Conservation (phyloP, 23 red algal species). For the Pyropia haitanensis region DNA sequence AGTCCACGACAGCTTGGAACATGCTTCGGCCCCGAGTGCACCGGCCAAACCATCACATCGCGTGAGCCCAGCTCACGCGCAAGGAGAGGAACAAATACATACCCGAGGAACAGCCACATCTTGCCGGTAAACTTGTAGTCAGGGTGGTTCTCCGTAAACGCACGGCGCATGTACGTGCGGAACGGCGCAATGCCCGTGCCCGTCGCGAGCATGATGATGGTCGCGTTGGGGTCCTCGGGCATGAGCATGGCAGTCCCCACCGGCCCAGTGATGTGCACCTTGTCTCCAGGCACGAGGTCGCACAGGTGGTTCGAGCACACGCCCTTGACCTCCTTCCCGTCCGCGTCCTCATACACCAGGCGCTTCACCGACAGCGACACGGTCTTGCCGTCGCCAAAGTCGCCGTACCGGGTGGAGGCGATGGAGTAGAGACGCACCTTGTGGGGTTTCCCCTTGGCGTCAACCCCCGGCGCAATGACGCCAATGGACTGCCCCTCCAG, state of each 20-base stretch:
- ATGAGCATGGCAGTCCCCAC: constrained; percentile 94
- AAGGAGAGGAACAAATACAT: too few species aligned
- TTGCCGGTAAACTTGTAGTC: constrained; percentile 89
- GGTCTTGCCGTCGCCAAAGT: constrained; percentile 92
- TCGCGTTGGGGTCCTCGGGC: constrained; percentile 85
- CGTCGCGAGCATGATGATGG: constrained; percentile 97
- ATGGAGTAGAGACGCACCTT: constrained; percentile 93
- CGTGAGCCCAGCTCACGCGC: too few species aligned
- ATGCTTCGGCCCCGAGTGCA: too few species aligned
- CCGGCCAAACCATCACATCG: too few species aligned
- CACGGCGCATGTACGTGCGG: constrained; percentile 82
- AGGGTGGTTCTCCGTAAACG: constrained; percentile 78
- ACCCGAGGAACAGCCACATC: constrained; percentile 92
- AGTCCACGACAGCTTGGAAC: too few species aligned
- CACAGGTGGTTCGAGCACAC: constrained; percentile 95
- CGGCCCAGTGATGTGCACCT: constrained; percentile 80
- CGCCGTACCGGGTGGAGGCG: constrained; percentile 81
- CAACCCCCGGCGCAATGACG: constrained; percentile 80
- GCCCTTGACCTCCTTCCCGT: constrained; percentile 82
- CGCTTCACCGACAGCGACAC: constrained; percentile 87
- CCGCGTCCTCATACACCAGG: constrained; percentile 70
- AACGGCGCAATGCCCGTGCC: constrained; percentile 97
- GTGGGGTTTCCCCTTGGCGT: constrained; percentile 82
- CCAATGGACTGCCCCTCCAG: constrained; percentile 97
- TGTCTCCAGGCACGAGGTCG: constrained; percentile 81